phyloP scores from a whole-genome alignment of 306 rosid genomes.

The Gillenia trifoliata region DNA sequence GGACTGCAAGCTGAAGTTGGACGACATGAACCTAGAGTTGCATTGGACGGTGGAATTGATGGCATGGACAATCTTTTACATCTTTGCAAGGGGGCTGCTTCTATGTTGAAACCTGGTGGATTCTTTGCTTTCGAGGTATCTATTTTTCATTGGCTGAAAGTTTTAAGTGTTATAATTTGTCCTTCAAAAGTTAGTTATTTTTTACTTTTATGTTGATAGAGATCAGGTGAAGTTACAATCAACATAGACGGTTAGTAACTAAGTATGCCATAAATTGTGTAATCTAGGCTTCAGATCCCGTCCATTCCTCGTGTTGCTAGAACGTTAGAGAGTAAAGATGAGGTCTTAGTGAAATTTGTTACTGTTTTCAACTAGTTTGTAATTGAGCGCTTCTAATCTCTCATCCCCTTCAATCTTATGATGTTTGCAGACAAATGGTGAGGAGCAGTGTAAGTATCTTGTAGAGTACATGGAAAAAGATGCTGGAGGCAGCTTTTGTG shows the following conservation, averaged over 20 bases:
- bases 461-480: conserved; percentile 54
- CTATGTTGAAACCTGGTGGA: conserved; percentile 75
- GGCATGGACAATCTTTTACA: conserved; percentile 70
- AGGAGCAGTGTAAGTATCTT: conserved; percentile 66
- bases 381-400: conserved; percentile 12
- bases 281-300: not conserved
- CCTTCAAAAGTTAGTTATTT: not conserved
- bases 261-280: not conserved
- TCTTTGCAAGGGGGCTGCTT: conserved; percentile 73
- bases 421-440: conserved; percentile 73
- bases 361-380: not conserved
- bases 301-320: not conserved
- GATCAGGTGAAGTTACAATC: not conserved
- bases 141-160: not conserved
- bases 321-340: not conserved
- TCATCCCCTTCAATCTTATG: conserved; percentile 16
- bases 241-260: not conserved
- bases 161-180: not conserved
- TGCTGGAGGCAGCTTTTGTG: conserved; percentile 43
- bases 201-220: not conserved
- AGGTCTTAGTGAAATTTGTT: not conserved
- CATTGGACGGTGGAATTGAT: conserved; percentile 73
- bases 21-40: conserved; percentile 66
- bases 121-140: conserved; percentile 86
- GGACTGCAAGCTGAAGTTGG: conserved; percentile 90